Base-by-base conservation (phyloP, 2,329 filamentous ascomycete genomes). In the Trichoderma semiorbis region DNA sequence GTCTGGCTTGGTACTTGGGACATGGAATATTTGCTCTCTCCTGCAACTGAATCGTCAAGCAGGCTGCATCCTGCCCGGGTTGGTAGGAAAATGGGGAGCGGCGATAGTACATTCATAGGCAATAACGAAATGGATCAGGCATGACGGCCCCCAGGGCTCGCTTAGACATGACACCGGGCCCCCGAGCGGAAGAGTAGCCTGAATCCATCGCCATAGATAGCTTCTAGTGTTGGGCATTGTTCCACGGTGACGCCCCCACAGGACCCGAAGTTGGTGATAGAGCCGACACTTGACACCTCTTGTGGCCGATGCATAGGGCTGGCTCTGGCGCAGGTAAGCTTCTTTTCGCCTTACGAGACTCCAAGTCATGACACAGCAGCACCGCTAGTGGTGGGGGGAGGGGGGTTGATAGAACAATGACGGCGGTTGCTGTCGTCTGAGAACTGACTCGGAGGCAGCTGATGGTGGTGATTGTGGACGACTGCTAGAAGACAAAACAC, bases 61-160 rank as follows among this genome's bases (percentile, higher is more conserved):
- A 61, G 66, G 26, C 55, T 24, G 39, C 66, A 61, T 61, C 36
- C n/a, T 21, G 55, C 34, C 50, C 58, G 47, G 32, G 14, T 24
- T 34, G 7, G 36, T 69, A 47, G 24, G 36, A 21, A 21, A 21
- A 60, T 43, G 55, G 55, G 39, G 55, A 68, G 65, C 55, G 65
- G 65, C 65, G 55, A 68, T 68, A 68, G 36, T 68, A 60, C 65
- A 24, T 68, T 68, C 55, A 68, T 21, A 50, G 43, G 43, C n/a
- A 50, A 47, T n/a, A 26, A 61, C 55, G 11, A n/a, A 30, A 61
- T 30, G 66, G 55, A 69, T 69, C 66, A 69, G 66, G 55, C 55
- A 50, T 69, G 28, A 53, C 63, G 63, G 30, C 39, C 63, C 62
- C 36, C 62, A 30, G 55, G 28, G 65, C 65, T 61, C 53, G 66